A percentile compares a stretch with the other conserved stretches of the same genome.
Evolutionary conservation across 208 protist genomes (phyloP).

Genomic region (Dictyostelium gargantuum): DNA sequence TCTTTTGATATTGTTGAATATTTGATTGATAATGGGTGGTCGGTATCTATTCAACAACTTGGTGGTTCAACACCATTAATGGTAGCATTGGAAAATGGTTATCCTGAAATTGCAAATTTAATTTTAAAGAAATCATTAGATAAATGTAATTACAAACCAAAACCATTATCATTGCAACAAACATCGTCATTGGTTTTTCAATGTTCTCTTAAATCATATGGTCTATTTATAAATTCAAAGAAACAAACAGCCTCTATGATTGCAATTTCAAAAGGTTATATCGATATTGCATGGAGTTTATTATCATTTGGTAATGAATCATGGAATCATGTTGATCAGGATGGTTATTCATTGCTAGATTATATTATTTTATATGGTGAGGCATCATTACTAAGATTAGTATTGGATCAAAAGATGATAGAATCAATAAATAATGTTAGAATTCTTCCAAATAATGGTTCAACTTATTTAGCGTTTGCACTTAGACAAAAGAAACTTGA

Average conservation of each 20-base stretch:
- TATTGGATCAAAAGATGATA: neutral
- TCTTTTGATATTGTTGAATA: neutral
- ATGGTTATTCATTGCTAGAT: neutral
- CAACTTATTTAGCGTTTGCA: neutral
- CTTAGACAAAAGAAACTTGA: slow-evolving; percentile 13
- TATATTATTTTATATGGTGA: slow-evolving; percentile 13
- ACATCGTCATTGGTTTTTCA: neutral
- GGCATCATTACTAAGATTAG: neutral
- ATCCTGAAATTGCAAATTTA: slow-evolving; percentile 24
- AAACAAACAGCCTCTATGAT: slow-evolving; percentile 15
- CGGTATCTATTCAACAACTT: neutral
- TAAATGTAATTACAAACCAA: neutral
- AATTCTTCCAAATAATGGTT: neutral
- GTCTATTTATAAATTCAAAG: neutral
- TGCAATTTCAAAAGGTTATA: slow-evolving; percentile 25
- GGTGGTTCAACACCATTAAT: slow-evolving; percentile 19
- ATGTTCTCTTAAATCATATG: neutral
- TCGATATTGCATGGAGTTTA: slow-evolving; percentile 9
- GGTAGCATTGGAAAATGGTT: neutral
- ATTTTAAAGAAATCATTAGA: neutral
- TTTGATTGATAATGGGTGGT: neutral
- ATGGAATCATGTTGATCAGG: neutral
- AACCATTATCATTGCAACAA: neutral
- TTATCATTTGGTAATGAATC: neutral
- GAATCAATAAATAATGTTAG: neutral